Conservation (phyloP, 805 yeast genomes). For the Nakazawaea ernobii region DNA sequence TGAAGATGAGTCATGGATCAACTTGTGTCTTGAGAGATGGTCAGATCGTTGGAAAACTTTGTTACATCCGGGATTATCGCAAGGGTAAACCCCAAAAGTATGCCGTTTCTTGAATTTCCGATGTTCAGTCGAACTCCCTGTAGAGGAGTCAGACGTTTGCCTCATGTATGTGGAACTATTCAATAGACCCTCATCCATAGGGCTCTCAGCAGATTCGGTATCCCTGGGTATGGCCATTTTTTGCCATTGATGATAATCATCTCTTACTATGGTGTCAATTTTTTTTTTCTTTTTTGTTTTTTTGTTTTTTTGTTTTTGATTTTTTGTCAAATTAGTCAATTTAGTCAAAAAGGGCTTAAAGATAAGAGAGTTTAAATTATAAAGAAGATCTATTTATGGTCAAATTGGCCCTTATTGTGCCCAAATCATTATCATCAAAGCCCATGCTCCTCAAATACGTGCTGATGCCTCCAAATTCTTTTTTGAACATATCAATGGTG, state of each 20-base stretch:
- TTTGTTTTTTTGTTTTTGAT: neutral
- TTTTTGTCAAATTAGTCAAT: neutral
- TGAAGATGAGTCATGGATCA: conserved; percentile 38
- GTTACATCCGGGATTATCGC: conserved; percentile 39
- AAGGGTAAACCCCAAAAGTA: conserved; percentile 16
- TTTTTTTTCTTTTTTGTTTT: neutral
- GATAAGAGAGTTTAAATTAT: neutral
- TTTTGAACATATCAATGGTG: conserved; percentile 47
- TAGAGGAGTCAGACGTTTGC: too few relatives aligned
- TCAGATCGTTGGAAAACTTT: conserved; percentile 53
- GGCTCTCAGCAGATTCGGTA: too few relatives aligned
- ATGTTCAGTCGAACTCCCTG: too few relatives aligned
- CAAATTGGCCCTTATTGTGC: conserved; percentile 27
- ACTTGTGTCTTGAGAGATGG: conserved; percentile 51
- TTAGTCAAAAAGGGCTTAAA: too few relatives aligned
- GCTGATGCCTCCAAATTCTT: conserved; percentile 49
- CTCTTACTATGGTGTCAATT: too few relatives aligned
- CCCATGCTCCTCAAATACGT: conserved; percentile 41
- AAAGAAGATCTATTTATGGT: conserved; percentile 1
- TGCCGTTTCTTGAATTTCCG: conserved; percentile 5
- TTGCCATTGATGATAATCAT: too few relatives aligned
- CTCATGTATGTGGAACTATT: too few relatives aligned
- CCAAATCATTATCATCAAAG: conserved; percentile 39
- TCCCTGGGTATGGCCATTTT: too few relatives aligned
- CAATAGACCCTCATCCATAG: too few relatives aligned